Evolutionary conservation across 805 yeast species (phyloP).

Genomic region (Grigorovia transvaalensis): DNA sequence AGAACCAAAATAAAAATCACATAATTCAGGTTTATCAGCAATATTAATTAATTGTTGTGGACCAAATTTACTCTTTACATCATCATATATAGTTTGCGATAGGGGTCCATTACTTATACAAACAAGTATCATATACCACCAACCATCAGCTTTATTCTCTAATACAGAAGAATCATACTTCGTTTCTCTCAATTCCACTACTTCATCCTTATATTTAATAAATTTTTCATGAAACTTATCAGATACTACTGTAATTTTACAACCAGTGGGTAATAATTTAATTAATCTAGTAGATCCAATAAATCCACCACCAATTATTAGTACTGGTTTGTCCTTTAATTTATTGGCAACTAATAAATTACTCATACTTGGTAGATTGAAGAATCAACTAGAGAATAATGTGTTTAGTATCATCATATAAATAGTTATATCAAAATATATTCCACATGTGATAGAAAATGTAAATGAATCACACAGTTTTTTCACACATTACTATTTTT

Average conservation of each 20-base stretch:
- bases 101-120: constrained; percentile 20
- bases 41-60: constrained; percentile 25
- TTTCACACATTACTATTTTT: constrained; percentile 2
- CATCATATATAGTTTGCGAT: constrained; percentile 18
- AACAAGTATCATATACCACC: constrained; percentile 22
- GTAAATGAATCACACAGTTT: no score
- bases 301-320: constrained; percentile 29
- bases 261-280: constrained; percentile 26
- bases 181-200: background rate
- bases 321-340: constrained; percentile 15
- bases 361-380: constrained; percentile 1
- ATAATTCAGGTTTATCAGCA: constrained; percentile 27
- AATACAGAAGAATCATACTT: background rate
- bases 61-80: constrained; percentile 17
- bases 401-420: no score
- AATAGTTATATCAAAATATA: no score
- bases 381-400: no score
- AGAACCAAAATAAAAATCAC: constrained; percentile 30
- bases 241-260: constrained; percentile 23
- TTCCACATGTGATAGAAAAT: no score
- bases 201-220: constrained; percentile 1
- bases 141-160: background rate
- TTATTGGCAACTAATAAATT: constrained; percentile 26
- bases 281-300: constrained; percentile 25
- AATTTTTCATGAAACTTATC: constrained; percentile 13